phyloP scores from a whole-genome alignment of 2,329 filamentous ascomycete genomes.

The Calonectria pseudoturangicola region DNA sequence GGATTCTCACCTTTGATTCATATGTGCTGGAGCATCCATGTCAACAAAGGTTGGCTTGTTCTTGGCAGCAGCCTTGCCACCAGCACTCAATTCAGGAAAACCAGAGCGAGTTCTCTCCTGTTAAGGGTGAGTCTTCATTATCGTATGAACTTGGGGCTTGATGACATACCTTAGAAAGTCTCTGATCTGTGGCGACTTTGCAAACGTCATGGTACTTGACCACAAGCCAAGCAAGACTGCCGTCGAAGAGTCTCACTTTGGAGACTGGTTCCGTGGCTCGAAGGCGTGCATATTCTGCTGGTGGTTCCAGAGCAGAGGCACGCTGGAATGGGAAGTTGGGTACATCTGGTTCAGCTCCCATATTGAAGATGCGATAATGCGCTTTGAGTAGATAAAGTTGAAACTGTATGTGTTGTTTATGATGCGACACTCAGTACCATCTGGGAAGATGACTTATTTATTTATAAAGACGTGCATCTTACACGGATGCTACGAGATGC shows the following conservation, averaged over 20 bases:
- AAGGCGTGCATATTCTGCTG: constrained; percentile 65
- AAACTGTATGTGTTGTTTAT: neutral
- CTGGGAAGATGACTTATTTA: neutral
- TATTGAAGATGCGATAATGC: constrained; percentile 11
- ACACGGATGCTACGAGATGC: neutral
- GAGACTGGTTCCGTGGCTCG: constrained; percentile 66
- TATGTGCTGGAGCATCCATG: constrained; percentile 69
- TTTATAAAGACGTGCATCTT: neutral
- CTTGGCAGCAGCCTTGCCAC: constrained; percentile 68
- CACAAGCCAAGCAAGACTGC: constrained; percentile 67
- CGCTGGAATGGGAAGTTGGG: constrained; percentile 48
- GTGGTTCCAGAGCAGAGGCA: constrained; percentile 59
- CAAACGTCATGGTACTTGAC: constrained; percentile 69
- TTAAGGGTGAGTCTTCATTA: neutral
- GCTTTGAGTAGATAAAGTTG: neutral
- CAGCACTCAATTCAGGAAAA: constrained; percentile 68
- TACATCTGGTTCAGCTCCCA: constrained; percentile 29
- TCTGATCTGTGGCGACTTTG: constrained; percentile 64
- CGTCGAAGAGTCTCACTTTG: constrained; percentile 67
- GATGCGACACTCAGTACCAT: neutral
- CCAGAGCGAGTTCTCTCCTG: constrained; percentile 64
- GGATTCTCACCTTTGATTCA: constrained; percentile 62
- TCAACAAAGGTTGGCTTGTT: constrained; percentile 70
- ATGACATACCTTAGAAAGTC: constrained; percentile 65
- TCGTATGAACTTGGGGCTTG: neutral